Conservation (phyloP, 1,284 basidiomycete species). For the Laetiporus sulphureus region DNA sequence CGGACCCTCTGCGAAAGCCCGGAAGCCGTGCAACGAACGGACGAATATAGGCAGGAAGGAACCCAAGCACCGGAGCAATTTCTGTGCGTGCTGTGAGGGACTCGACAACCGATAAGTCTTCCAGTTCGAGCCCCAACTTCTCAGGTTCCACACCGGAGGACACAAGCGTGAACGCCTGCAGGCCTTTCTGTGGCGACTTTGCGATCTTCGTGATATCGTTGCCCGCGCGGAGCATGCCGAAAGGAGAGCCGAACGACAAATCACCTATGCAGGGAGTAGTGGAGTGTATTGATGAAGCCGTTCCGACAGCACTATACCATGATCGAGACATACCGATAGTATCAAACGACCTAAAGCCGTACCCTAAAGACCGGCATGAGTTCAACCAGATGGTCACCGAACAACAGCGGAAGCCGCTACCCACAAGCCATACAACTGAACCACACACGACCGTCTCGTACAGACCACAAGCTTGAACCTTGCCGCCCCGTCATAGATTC, state of each 20-base stretch:
- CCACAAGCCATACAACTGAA: slow-evolving; percentile 60
- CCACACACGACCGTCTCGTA: slow-evolving; percentile 51
- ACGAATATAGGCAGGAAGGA: slow-evolving; percentile 19
- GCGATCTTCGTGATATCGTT: slow-evolving; percentile 6
- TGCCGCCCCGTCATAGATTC: slow-evolving; percentile 40
- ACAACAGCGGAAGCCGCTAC: not conserved
- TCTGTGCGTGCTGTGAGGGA: slow-evolving; percentile 16
- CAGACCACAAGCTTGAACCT: slow-evolving; percentile 54
- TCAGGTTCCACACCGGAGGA: not conserved
- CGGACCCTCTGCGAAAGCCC: slow-evolving; percentile 15
- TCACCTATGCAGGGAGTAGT: slow-evolving; percentile 26
- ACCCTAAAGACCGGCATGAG: slow-evolving; percentile 27
- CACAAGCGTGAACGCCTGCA: slow-evolving; percentile 5
- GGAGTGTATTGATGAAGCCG: no score
- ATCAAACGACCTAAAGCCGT: slow-evolving; percentile 43
- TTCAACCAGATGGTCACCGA: not conserved
- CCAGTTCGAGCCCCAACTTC: slow-evolving; percentile 8
- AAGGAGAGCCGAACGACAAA: slow-evolving; percentile 30
- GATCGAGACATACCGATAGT: slow-evolving; percentile 14
- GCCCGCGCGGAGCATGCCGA: slow-evolving; percentile 18
- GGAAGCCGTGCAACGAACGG: slow-evolving; percentile 15
- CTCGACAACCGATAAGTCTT: slow-evolving; percentile 6
- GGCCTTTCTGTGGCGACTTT: slow-evolving; percentile 1
- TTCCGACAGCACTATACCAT: not conserved
- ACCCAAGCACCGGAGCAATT: slow-evolving; percentile 10